Conservation (phyloP, 2,329 filamentous ascomycete genomes). For the Hypomyces rosellus region DNA sequence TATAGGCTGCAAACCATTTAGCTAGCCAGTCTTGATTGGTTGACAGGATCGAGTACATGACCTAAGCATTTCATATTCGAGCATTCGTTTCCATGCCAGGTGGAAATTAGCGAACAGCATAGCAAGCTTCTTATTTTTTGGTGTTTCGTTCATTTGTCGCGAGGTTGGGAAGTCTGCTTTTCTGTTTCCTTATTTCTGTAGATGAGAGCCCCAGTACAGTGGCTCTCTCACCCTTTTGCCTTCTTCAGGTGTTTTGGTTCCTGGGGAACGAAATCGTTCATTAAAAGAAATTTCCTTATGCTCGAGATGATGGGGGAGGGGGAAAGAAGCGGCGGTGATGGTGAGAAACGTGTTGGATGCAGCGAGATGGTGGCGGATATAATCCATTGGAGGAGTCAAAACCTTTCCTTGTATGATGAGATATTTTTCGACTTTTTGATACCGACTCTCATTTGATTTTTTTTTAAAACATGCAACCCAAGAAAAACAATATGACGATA, state of each 20-base stretch:
- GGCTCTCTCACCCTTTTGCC: neutral
- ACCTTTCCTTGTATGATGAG: neutral
- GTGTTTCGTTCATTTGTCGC: conserved; percentile 7
- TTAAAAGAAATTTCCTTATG: neutral
- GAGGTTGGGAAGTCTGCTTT: neutral
- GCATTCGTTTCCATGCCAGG: neutral
- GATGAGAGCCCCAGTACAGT: neutral
- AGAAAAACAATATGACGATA: too few species aligned
- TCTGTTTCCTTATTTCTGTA: neutral
- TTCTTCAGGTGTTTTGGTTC: too few species aligned
- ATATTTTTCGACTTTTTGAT: neutral
- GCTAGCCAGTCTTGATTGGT: conserved; percentile 44
- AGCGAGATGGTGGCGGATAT: neutral
- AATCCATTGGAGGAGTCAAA: neutral
- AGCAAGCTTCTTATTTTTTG: neutral
- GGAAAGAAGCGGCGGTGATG: neutral
- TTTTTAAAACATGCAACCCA: neutral
- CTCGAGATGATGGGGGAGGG: neutral
- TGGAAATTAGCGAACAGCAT: neutral
- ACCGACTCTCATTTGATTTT: neutral
- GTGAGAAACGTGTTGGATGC: neutral
- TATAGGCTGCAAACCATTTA: conserved; percentile 48
- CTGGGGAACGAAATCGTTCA: too few species aligned
- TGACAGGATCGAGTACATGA: neutral
- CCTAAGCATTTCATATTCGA: neutral